A percentile compares a stretch with the other conserved stretches of the same genome.
Evolutionary conservation across 768 basidiomycete species (phyloP).

Genomic region (Trametes coccinea): DNA sequence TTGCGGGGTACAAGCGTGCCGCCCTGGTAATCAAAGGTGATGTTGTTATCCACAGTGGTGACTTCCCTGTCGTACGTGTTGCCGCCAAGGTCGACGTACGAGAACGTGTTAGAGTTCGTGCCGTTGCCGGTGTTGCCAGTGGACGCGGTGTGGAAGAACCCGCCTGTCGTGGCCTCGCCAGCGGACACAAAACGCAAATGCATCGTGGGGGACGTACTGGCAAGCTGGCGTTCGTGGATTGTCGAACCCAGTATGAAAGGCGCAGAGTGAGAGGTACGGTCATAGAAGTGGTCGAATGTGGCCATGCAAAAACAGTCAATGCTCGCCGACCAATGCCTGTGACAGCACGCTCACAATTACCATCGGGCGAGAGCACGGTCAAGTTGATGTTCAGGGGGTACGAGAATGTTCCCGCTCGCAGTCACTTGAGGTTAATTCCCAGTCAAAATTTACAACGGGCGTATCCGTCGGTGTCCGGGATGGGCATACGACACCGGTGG

Average conservation of each 20-base stretch:
- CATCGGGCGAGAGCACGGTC: slow-evolving; percentile 34
- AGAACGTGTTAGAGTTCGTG: slow-evolving; percentile 67
- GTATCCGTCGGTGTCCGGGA: too few species aligned
- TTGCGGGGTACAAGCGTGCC: slow-evolving; percentile 45
- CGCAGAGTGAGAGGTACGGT: slow-evolving; percentile 54
- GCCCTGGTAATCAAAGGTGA: slow-evolving; percentile 57
- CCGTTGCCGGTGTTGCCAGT: slow-evolving; percentile 64
- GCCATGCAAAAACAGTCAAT: slow-evolving; percentile 34
- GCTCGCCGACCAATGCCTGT: not conserved
- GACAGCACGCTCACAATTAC: slow-evolving; percentile 32
- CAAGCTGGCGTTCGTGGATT: slow-evolving; percentile 58
- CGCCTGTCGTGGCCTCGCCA: slow-evolving; percentile 37
- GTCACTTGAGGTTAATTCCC: too few species aligned
- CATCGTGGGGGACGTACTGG: slow-evolving; percentile 41
- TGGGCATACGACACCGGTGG: too few species aligned
- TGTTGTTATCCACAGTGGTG: slow-evolving; percentile 58
- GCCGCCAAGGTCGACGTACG: slow-evolving; percentile 55
- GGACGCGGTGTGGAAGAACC: slow-evolving; percentile 48
- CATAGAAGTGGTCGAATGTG: slow-evolving; percentile 68
- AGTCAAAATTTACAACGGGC: too few species aligned
- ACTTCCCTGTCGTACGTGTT: slow-evolving; percentile 67
- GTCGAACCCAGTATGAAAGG: slow-evolving; percentile 60
- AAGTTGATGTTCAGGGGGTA: slow-evolving; percentile 53
- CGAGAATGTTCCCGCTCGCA: too few species aligned
- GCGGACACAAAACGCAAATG: not conserved